Evolutionary conservation across 1,139 yeast species (phyloP).

Genomic region (Kodamaea derodonti): DNA sequence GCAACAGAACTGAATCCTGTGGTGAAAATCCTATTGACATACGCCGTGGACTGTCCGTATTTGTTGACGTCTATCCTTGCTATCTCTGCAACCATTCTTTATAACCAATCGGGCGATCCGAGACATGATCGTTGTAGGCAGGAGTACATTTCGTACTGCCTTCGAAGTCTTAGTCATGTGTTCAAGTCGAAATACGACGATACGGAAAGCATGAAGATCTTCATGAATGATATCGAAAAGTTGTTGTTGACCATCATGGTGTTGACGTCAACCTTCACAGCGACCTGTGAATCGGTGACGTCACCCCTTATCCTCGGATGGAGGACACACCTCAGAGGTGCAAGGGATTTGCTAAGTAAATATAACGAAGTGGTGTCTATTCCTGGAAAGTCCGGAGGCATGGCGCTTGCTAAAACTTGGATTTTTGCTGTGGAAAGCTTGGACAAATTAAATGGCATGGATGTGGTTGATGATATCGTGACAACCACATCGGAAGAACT

Average conservation of each 20-base stretch:
- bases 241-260: constrained; percentile 36
- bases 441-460: constrained; percentile 1
- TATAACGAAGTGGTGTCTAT: constrained; percentile 23
- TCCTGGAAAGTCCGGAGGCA: constrained; percentile 19
- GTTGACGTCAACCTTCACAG: constrained; percentile 36
- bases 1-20: constrained; percentile 35
- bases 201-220: constrained; percentile 2
- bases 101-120: constrained; percentile 27
- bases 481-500: neutral
- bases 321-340: constrained; percentile 41
- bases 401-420: constrained; percentile 46
- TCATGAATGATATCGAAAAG: constrained; percentile 32
- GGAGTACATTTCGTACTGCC: constrained; percentile 31
- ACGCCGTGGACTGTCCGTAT: constrained; percentile 34
- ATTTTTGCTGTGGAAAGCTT: constrained; percentile 40
- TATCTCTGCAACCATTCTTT: constrained; percentile 36
- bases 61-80: constrained; percentile 35
- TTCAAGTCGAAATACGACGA: constrained; percentile 19
- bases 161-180: constrained; percentile 30
- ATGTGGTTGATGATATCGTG: neutral
- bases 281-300: constrained; percentile 24
- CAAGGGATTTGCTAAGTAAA: constrained; percentile 34
- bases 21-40: constrained; percentile 29
- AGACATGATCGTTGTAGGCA: constrained; percentile 30
- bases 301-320: constrained; percentile 29